A percentile compares a stretch with the other conserved stretches of the same genome.
Evolutionary conservation across 73 alveolate genomes (phyloP).

Genomic region (Symbiodinium pilosum): DNA sequence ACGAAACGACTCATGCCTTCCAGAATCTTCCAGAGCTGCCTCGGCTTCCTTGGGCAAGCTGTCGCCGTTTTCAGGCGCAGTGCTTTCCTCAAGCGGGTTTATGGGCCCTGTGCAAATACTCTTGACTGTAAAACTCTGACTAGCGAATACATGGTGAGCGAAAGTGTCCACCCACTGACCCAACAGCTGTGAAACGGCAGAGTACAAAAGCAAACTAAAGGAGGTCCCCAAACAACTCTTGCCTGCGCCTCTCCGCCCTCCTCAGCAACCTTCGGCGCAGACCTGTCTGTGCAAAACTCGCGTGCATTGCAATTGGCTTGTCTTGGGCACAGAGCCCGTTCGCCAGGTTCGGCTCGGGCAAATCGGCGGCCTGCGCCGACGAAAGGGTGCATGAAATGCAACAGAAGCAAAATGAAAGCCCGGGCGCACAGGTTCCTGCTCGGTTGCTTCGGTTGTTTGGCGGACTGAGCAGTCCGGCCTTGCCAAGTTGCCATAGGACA

Average conservation of each 20-base stretch:
- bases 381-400: neutral
- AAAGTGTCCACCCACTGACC: no score
- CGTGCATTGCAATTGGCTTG: neutral
- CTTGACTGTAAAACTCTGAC: no score
- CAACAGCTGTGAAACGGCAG: no score
- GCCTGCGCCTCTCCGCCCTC: slow-evolving; percentile 18
- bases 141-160: no score
- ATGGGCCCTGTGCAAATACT: neutral
- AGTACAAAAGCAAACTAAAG: no score
- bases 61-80: slow-evolving; percentile 3
- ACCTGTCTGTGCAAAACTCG: neutral
- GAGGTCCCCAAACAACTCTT: no score
- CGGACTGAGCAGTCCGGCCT: slow-evolving; percentile 22
- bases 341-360: slow-evolving; percentile 23
- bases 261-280: slow-evolving; percentile 11
- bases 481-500: neutral
- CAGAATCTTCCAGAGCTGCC: neutral
- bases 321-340: neutral
- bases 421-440: slow-evolving; percentile 17
- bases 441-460: neutral
- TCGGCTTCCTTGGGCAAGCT: slow-evolving; percentile 7
- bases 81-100: neutral
- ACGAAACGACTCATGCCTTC: neutral
- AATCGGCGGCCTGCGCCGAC: slow-evolving; percentile 5
- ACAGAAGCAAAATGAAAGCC: neutral